Evolutionary conservation across 106 monocot genomes (phyloP).

Genomic region (Agapanthus africanus): DNA sequence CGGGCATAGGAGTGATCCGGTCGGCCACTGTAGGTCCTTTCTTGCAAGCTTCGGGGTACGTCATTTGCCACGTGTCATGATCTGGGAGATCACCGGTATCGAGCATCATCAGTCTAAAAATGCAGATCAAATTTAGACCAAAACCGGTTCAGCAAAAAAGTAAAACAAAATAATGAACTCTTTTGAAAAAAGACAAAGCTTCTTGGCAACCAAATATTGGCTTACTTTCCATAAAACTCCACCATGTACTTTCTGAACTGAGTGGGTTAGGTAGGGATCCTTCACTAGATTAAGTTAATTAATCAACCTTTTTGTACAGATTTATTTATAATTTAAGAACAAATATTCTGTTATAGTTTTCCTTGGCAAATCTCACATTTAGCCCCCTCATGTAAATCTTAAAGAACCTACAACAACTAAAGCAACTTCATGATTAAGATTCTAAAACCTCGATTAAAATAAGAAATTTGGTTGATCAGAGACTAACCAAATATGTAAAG

Average conservation of each 20-base stretch:
- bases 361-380: not conserved
- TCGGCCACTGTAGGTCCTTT: too few relatives aligned
- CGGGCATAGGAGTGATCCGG: too few relatives aligned
- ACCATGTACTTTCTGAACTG: not conserved
- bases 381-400: not conserved
- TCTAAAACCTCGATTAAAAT: not conserved
- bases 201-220: too few relatives aligned
- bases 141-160: too few relatives aligned
- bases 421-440: conserved; percentile 1
- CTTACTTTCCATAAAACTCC: not conserved
- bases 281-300: not conserved
- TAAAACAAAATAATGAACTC: too few relatives aligned
- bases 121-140: too few relatives aligned
- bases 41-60: too few relatives aligned
- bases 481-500: not conserved
- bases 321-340: not conserved
- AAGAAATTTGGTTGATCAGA: conserved; percentile 1
- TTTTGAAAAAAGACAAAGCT: too few relatives aligned
- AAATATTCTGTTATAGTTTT: not conserved
- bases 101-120: too few relatives aligned
- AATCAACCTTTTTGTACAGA: not conserved
- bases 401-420: not conserved
- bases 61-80: too few relatives aligned
- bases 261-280: not conserved
- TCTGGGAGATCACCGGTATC: too few relatives aligned